Evolutionary conservation across 768 basidiomycete species (phyloP).

Genomic region (Lepiota venenata): DNA sequence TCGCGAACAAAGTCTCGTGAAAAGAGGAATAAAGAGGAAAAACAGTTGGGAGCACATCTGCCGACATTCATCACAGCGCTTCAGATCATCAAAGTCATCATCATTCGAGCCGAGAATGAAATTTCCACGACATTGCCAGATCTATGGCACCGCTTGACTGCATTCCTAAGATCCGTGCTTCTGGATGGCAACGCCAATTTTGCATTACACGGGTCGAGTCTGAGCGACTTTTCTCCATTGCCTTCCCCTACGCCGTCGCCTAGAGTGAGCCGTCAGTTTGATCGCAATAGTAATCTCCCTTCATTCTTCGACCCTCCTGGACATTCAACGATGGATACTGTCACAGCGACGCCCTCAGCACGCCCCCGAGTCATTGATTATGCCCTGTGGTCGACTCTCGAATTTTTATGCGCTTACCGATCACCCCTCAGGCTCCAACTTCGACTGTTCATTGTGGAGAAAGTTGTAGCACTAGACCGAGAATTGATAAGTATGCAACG

Average conservation of each 20-base stretch:
- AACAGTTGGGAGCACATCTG: constrained; percentile 29
- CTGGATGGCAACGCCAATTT: constrained; percentile 63
- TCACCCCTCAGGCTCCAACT: constrained; percentile 64
- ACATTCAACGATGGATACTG: constrained; percentile 18
- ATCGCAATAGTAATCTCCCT: constrained; percentile 22
- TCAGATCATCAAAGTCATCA: constrained; percentile 65
- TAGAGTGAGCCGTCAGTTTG: constrained; percentile 38
- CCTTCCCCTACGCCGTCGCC: constrained; percentile 55
- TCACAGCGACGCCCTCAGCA: constrained; percentile 16
- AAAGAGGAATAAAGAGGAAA: constrained; percentile 20
- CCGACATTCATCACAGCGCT: constrained; percentile 48
- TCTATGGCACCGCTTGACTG: constrained; percentile 61
- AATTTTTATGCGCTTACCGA: constrained; percentile 59
- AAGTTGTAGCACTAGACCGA: constrained; percentile 49
- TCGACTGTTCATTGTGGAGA: constrained; percentile 64
- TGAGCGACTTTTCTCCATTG: constrained; percentile 39
- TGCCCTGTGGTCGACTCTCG: constrained; percentile 67
- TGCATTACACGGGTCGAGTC: constrained; percentile 29
- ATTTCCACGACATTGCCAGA: constrained; percentile 51
- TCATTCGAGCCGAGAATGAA: constrained; percentile 61
- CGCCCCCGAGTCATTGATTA: constrained; percentile 68
- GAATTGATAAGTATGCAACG: constrained; percentile 37
- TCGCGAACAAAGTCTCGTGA: constrained; percentile 46
- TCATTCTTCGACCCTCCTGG: constrained; percentile 25
- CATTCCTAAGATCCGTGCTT: constrained; percentile 48